Conservation (phyloP, 2,329 filamentous ascomycete species). For the Furcasterigmium sp. region DNA sequence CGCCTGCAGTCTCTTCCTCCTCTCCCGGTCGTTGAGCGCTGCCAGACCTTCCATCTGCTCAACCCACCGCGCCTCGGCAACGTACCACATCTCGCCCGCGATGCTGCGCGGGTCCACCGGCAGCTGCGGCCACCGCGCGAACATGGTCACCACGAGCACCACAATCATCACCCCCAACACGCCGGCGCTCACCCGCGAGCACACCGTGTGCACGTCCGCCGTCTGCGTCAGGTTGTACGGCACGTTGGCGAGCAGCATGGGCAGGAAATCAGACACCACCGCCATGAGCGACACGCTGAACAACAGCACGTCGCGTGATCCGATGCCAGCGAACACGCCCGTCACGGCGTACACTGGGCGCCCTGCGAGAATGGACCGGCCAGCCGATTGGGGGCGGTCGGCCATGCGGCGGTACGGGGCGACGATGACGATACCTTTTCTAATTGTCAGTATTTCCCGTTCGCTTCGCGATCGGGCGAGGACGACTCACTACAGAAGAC, state of each 20-base stretch:
- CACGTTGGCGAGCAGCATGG: constrained; percentile 42
- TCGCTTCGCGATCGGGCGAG: constrained; percentile 15
- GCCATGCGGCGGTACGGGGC: constrained; percentile 37
- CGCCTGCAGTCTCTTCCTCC: constrained; percentile 4
- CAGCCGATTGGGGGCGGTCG: constrained; percentile 23
- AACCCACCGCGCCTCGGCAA: constrained; percentile 14
- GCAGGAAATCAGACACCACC: constrained; percentile 44
- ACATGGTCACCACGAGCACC: constrained; percentile 31
- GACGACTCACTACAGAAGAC: constrained; percentile 29
- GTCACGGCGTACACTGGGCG: constrained; percentile 39
- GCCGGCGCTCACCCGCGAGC: constrained; percentile 30
- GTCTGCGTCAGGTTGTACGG: constrained; percentile 38
- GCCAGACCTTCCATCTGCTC: constrained; percentile 11
- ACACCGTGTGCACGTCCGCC: constrained; percentile 30
- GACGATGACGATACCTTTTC: constrained; percentile 36
- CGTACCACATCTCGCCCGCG: constrained; percentile 39
- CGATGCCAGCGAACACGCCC: constrained; percentile 31
- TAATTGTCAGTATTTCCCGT: too few species aligned
- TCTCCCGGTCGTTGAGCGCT: constrained; percentile 2
- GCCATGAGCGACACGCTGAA: constrained; percentile 33
- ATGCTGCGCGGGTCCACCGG: constrained; percentile 41
- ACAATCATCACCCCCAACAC: constrained; percentile 37
- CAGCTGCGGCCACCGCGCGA: constrained; percentile 36
- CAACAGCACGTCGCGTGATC: constrained; percentile 31
- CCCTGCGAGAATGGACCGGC: constrained; percentile 32